A percentile compares a stretch with the other conserved stretches of the same genome.
These are phyloP conservation scores for Triticum turgidum DNA, from an alignment of 176 grass and related monocot species.

Conservation along the genomic window DNA sequence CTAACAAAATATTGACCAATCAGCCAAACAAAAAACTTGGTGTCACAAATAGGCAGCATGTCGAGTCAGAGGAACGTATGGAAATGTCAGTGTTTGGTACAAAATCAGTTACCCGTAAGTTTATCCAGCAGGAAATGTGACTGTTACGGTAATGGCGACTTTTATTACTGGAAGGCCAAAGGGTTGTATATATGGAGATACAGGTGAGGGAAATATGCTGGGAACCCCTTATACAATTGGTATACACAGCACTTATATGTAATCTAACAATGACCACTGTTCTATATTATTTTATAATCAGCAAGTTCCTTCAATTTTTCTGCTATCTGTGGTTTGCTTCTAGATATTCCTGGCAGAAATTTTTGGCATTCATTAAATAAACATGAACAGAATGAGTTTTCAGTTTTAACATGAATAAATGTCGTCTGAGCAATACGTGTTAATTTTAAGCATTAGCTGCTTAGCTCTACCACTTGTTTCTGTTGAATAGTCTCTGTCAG, in stretches of 20 bases:
- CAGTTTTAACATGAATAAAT: conserved; percentile 3
- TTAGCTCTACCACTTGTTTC: neutral
- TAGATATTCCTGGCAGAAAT: conserved; percentile 4
- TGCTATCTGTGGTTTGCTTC: conserved; percentile 13
- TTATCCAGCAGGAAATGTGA: neutral
- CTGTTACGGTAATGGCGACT: neutral
- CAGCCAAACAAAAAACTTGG: neutral
- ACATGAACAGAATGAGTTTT: neutral
- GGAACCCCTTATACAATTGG: neutral
- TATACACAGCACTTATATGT: neutral
- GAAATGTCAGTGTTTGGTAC: neutral
- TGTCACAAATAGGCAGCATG: neutral
- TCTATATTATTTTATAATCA: neutral
- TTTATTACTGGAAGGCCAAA: neutral
- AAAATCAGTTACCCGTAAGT: neutral
- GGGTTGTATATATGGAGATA: neutral
- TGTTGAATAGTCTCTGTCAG: neutral
- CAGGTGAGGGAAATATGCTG: neutral
- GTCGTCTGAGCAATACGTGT: neutral
- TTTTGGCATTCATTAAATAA: neutral
- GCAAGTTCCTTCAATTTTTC: neutral
- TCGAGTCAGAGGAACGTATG: neutral
- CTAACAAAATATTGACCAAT: neutral
- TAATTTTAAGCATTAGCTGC: neutral
- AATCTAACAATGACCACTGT: neutral